These are phyloP conservation scores for Tetrahymena malaccensis DNA, from an alignment of 73 alveolate species.

Conservation along the genomic window DNA sequence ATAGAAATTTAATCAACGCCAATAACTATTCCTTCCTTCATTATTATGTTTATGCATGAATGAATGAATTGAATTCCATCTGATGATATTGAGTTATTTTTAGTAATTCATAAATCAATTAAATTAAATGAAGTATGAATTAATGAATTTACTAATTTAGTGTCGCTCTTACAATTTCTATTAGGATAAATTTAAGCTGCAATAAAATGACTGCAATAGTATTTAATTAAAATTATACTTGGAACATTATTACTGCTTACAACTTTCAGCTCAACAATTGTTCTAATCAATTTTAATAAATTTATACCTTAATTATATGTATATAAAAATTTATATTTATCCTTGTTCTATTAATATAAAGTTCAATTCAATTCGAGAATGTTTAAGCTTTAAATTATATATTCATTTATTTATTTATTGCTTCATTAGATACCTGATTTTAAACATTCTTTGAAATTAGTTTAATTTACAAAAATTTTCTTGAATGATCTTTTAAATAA, in stretches of 20 bases:
- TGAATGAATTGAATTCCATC: background rate
- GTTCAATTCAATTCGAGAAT: background rate
- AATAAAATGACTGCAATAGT: background rate
- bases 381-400: background rate
- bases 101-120: background rate
- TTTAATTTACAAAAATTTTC: background rate
- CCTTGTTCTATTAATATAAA: background rate
- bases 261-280: background rate
- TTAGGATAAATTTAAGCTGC: background rate
- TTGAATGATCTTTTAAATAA: background rate
- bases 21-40: background rate
- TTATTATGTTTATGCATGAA: background rate
- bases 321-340: background rate
- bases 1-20: background rate
- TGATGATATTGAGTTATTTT: background rate
- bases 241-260: background rate
- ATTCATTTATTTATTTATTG: background rate
- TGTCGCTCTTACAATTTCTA: background rate
- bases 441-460: background rate
- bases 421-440: background rate
- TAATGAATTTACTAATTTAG: no score
- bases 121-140: no score
- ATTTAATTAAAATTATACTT: background rate
- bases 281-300: background rate
- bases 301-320: background rate